These are phyloP conservation scores for Gonapodya prolifera DNA, from an alignment of 192 early-diverging fungal species.

Conservation along the genomic window DNA sequence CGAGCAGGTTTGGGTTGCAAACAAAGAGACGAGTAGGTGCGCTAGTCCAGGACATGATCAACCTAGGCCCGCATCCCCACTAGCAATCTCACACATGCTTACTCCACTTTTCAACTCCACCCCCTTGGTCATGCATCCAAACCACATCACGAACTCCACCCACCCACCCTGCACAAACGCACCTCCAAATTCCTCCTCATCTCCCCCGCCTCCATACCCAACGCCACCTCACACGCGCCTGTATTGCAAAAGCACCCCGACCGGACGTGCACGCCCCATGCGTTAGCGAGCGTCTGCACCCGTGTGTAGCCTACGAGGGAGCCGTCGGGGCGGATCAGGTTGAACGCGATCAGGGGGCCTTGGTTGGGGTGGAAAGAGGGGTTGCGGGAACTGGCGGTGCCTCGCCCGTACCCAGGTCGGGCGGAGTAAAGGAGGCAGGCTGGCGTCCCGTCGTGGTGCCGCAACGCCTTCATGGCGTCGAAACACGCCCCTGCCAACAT, in stretches of 20 bases:
- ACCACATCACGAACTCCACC: not conserved
- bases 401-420: not conserved
- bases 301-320: conserved; percentile 45
- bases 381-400: not conserved
- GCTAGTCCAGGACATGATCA: too few species aligned
- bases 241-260: conserved; percentile 72
- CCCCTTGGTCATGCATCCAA: not conserved
- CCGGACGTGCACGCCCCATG: conserved; percentile 54
- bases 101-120: not conserved
- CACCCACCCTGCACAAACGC: not conserved
- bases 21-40: too few species aligned
- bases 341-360: conserved; percentile 62
- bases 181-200: conserved; percentile 32
- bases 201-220: conserved; percentile 39
- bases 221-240: conserved; percentile 54
- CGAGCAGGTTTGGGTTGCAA: too few species aligned
- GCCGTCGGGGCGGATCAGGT: conserved; percentile 35
- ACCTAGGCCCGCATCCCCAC: too few species aligned
- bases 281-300: conserved; percentile 51
- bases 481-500: conserved; percentile 28
- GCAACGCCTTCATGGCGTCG: conserved; percentile 26
- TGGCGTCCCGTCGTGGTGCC: conserved; percentile 34
- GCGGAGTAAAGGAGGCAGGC: conserved; percentile 30
- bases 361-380: conserved; percentile 10
- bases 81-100: conserved; percentile 1